These are phyloP conservation scores for Ophiostoma quercus DNA, from an alignment of 2,329 filamentous ascomycete genomes.

Conservation along the genomic window DNA sequence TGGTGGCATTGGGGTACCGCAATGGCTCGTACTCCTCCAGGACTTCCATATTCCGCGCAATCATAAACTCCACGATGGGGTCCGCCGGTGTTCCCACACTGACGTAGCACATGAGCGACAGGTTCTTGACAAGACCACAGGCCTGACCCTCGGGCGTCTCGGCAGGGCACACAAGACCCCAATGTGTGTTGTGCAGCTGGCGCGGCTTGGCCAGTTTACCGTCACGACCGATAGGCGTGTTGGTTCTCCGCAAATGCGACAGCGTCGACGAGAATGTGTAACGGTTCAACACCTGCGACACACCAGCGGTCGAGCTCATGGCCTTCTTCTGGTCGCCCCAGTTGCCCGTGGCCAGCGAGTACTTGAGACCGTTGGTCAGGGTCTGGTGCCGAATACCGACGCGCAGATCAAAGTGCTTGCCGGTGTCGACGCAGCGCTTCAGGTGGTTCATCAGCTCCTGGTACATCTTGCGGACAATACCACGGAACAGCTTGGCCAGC, in stretches of 20 bases:
- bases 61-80: conserved; percentile 92
- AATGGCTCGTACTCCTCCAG: conserved; percentile 89
- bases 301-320: conserved; percentile 87
- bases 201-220: conserved; percentile 97
- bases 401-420: conserved; percentile 82
- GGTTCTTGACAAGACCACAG: conserved; percentile 95
- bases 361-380: conserved; percentile 89
- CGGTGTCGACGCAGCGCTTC: conserved; percentile 84
- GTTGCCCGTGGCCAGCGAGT: conserved; percentile 94
- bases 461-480: conserved; percentile 84
- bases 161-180: conserved; percentile 93
- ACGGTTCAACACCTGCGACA: conserved; percentile 94
- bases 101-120: conserved; percentile 97
- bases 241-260: conserved; percentile 93
- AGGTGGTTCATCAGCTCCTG: conserved; percentile 88
- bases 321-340: conserved; percentile 99
- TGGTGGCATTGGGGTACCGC: conserved; percentile 84
- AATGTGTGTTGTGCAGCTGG: conserved; percentile 97
- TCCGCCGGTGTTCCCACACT: conserved; percentile 89
- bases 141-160: conserved; percentile 98
- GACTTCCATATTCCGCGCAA: conserved; percentile 90
- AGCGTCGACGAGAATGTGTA: conserved; percentile 96
- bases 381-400: conserved; percentile 88
- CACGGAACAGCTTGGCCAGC: conserved; percentile 92
- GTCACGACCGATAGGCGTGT: conserved; percentile 95